These are phyloP conservation scores for Pythium sukuiense DNA, from an alignment of 352 stramenopile species.

Conservation along the genomic window DNA sequence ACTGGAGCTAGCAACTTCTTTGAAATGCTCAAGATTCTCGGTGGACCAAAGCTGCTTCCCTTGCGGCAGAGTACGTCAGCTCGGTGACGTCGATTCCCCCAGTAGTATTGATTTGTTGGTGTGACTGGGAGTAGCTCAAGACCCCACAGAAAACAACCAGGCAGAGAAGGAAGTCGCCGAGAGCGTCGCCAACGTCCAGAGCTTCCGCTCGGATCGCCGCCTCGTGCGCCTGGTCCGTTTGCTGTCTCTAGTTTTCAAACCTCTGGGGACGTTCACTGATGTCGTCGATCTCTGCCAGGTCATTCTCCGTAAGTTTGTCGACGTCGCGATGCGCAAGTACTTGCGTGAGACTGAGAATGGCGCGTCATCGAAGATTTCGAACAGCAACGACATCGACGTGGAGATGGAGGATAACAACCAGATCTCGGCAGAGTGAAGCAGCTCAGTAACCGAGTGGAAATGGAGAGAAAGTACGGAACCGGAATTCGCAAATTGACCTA, in stretches of 20 bases:
- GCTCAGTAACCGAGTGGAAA: not conserved
- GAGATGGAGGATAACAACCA: conserved; percentile 26
- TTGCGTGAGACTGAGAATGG: conserved; percentile 36
- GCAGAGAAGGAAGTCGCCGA: conserved; percentile 56
- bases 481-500: conserved; percentile 10
- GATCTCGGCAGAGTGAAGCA: not conserved
- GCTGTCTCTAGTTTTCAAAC: not conserved
- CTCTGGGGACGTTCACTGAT: not conserved
- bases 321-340: conserved; percentile 69
- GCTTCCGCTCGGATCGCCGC: conserved; percentile 77
- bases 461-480: not conserved
- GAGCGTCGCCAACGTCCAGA: conserved; percentile 73
- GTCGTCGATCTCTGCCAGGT: conserved; percentile 30
- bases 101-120: not conserved
- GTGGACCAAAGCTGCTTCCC: conserved; percentile 61
- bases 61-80: conserved; percentile 40
- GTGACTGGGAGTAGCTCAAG: conserved; percentile 30
- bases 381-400: conserved; percentile 5
- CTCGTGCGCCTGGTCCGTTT: conserved; percentile 60
- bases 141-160: conserved; percentile 48
- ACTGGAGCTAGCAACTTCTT: conserved; percentile 50
- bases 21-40: conserved; percentile 59
- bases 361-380: conserved; percentile 8
- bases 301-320: conserved; percentile 66
- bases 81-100: not conserved